Conservation (phyloP, 73 alveolate genomes). For the Symbiodinium natans region DNA sequence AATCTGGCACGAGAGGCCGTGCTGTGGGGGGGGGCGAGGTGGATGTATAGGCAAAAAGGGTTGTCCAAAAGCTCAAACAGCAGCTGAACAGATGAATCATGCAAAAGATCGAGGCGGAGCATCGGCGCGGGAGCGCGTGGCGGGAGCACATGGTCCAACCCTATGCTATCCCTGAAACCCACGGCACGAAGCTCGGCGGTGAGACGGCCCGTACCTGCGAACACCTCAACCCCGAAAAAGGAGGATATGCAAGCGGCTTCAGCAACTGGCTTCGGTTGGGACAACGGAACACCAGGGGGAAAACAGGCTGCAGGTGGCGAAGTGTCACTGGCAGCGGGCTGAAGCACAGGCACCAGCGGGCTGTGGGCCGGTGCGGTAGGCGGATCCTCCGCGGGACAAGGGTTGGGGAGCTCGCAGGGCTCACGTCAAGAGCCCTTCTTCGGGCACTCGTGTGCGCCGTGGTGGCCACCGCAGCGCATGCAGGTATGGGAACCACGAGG, state of each 20-base stretch:
- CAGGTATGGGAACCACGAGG: not conserved
- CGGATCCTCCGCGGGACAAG: no score
- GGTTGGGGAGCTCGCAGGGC: no score
- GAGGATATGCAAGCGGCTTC: no score
- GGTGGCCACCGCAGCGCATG: not conserved
- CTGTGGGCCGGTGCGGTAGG: no score
- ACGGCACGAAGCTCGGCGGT: not conserved
- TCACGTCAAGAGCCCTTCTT: no score
- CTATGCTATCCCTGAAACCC: not conserved
- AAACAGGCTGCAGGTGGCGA: no score
- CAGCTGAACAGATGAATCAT: not conserved
- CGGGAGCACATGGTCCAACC: not conserved
- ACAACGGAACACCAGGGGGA: no score
- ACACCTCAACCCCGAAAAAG: not conserved
- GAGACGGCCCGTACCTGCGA: not conserved
- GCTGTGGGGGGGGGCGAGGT: not conserved
- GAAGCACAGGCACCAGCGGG: no score
- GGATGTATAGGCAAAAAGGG: not conserved
- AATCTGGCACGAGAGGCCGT: not conserved
- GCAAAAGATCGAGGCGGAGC: not conserved
- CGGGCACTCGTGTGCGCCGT: not conserved
- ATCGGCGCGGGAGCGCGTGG: not conserved
- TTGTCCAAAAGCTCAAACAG: not conserved
- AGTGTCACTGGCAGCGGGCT: no score
- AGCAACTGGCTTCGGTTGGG: no score